phyloP scores from a whole-genome alignment of 2,329 filamentous ascomycete species.

The Coleophoma cylindrospora region DNA sequence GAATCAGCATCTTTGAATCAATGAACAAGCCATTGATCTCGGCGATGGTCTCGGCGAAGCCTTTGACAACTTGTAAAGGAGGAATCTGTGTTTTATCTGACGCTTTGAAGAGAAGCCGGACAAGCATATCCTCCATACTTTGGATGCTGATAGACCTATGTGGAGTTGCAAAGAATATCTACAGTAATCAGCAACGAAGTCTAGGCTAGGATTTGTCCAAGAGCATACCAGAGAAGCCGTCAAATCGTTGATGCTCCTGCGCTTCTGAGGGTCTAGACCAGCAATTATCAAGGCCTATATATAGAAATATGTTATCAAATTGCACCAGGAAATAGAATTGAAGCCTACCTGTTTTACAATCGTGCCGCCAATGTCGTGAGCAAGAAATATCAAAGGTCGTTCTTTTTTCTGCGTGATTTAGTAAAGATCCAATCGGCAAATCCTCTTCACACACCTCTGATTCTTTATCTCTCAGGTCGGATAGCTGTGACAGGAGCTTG shows the following conservation, averaged over 20 bases:
- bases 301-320: not conserved
- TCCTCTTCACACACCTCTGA: not conserved
- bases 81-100: not conserved
- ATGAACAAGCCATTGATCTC: constrained; percentile 1
- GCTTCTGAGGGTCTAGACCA: constrained; percentile 1
- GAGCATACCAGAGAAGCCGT: constrained; percentile 2
- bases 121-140: constrained; percentile 9
- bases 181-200: not conserved
- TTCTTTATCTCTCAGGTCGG: constrained; percentile 2
- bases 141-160: constrained; percentile 5
- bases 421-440: not conserved
- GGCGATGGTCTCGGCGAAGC: not conserved
- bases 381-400: constrained; percentile 6
- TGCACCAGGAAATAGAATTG: not conserved
- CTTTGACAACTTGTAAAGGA: not conserved
- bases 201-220: not conserved
- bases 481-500: constrained; percentile 5
- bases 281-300: constrained; percentile 1
- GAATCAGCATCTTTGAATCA: not conserved
- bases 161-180: constrained; percentile 10
- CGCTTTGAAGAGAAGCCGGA: not conserved
- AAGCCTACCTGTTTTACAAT: constrained; percentile 10
- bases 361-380: constrained; percentile 9
- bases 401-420: not conserved
- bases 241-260: constrained; percentile 1